A percentile compares a stretch with the other conserved stretches of the same genome.
Conservation (phyloP, 345 rosid genomes). For the Dovyalis caffra region DNA sequence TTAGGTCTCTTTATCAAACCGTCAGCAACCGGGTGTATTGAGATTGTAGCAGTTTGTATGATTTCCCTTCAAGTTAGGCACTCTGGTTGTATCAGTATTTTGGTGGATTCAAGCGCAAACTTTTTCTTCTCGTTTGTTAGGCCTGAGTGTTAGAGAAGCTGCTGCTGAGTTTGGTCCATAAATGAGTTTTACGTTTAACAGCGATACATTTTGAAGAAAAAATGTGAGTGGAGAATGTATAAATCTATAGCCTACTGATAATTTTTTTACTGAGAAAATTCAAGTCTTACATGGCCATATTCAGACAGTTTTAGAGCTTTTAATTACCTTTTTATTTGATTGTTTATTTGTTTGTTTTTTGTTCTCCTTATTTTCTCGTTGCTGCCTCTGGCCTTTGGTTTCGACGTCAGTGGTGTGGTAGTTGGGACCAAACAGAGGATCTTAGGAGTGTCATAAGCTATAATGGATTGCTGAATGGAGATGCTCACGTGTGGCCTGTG, state of each 20-base stretch:
- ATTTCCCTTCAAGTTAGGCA: neutral
- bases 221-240: conserved; percentile 6
- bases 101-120: neutral
- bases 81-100: neutral
- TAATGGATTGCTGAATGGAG: neutral
- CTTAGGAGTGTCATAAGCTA: neutral
- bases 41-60: conserved; percentile 10
- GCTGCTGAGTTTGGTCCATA: neutral
- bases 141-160: neutral
- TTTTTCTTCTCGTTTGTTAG: neutral
- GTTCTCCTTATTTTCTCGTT: neutral
- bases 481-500: neutral
- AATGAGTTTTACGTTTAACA: neutral
- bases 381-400: neutral
- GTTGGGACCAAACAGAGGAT: neutral
- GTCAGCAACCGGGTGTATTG: conserved; percentile 71
- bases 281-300: neutral
- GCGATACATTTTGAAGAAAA: conserved; percentile 1
- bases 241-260: conserved; percentile 3
- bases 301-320: neutral
- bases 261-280: conserved; percentile 8
- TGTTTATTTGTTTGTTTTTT: neutral
- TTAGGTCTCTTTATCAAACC: conserved; percentile 62
- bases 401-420: neutral
- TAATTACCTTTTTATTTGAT: neutral